Percentiles rank a stretch among this genome's conserved stretches.
phyloP scores from a whole-genome alignment of 164 flowering plant species.

The Buxus sempervirens region DNA sequence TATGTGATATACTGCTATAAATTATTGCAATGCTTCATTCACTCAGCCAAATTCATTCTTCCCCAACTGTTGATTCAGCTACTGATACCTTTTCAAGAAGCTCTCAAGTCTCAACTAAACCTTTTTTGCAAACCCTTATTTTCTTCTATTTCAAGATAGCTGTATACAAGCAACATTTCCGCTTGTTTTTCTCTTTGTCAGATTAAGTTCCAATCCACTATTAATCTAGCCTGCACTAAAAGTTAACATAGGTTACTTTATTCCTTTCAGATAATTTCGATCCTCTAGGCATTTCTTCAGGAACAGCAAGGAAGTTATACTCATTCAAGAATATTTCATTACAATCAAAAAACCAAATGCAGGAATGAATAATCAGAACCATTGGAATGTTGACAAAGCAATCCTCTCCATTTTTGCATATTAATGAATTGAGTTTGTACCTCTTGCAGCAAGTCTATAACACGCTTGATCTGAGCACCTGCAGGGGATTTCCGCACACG shows the following conservation, averaged over 20 bases:
- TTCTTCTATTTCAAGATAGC: too few relatives aligned
- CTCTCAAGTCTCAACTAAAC: too few relatives aligned
- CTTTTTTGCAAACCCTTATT: too few relatives aligned
- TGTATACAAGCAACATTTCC: too few relatives aligned
- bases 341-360: background rate
- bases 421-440: slow-evolving; percentile 16
- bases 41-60: too few relatives aligned
- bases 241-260: background rate
- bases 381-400: background rate
- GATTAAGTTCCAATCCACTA: background rate
- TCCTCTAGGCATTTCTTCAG: background rate
- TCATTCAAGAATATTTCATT: background rate
- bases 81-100: too few relatives aligned
- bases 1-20: too few relatives aligned
- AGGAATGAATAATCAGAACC: background rate
- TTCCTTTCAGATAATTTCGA: background rate
- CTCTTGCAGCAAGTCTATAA: slow-evolving; percentile 56
- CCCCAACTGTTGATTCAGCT: too few relatives aligned
- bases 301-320: background rate
- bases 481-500: slow-evolving; percentile 61
- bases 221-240: too few relatives aligned
- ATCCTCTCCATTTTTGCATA: background rate
- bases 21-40: too few relatives aligned
- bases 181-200: too few relatives aligned
- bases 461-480: slow-evolving; percentile 76